Percentiles rank a stretch among this genome's conserved stretches.
Evolutionary conservation across 495 filamentous ascomycete species (phyloP).

Genomic region (Daldinia grandis): DNA sequence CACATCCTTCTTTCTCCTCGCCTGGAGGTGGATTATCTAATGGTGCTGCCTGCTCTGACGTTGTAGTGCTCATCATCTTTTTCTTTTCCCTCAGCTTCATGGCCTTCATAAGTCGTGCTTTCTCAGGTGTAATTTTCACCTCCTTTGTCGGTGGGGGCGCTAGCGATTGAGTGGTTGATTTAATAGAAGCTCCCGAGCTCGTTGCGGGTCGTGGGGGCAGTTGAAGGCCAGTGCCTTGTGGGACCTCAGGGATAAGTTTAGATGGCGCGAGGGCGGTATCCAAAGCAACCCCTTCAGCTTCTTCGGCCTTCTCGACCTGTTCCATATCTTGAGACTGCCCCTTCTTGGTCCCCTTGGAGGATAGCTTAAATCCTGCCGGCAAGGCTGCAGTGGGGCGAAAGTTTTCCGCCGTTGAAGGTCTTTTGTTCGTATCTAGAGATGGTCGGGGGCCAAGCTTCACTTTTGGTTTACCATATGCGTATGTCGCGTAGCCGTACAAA

Average conservation of each 20-base stretch:
- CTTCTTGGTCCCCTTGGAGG: constrained; percentile 56
- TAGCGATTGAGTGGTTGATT: constrained; percentile 52
- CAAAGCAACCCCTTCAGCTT: constrained; percentile 42
- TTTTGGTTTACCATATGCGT: constrained; percentile 69
- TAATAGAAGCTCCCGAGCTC: constrained; percentile 61
- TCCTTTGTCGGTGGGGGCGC: constrained; percentile 54
- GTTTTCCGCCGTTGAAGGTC: constrained; percentile 69
- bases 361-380: constrained; percentile 63
- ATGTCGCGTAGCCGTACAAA: constrained; percentile 63
- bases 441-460: constrained; percentile 87
- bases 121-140: constrained; percentile 82
- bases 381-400: constrained; percentile 78
- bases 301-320: constrained; percentile 40
- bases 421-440: constrained; percentile 71
- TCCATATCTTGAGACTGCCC: constrained; percentile 45
- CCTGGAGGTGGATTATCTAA: constrained; percentile 11
- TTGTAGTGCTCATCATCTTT: constrained; percentile 64
- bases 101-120: constrained; percentile 91
- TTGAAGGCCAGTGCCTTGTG: constrained; percentile 47
- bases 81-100: constrained; percentile 85
- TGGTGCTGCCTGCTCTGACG: constrained; percentile 30
- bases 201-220: constrained; percentile 55
- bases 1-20: constrained; percentile 34
- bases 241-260: constrained; percentile 35
- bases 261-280: constrained; percentile 23